Evolutionary conservation across 371 early-diverging fungal genomes (phyloP).

Genomic region (Catenaria anguillulae): DNA sequence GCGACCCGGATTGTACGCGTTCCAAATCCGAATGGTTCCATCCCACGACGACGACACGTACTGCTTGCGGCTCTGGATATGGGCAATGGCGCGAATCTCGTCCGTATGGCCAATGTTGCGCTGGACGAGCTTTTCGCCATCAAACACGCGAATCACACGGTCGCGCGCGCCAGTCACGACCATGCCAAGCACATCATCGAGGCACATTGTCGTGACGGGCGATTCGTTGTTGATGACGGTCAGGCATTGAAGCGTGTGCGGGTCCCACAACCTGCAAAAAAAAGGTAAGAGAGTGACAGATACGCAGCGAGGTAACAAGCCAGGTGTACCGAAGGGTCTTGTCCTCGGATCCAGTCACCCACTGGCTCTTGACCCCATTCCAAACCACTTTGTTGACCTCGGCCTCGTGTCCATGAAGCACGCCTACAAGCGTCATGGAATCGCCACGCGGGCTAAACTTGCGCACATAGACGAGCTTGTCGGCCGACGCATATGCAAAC

Average conservation of each 20-base stretch:
- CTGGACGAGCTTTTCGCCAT: conserved; percentile 27
- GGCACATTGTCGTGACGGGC: conserved; percentile 27
- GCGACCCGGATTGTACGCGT: conserved; percentile 11
- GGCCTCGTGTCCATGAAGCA: conserved; percentile 35
- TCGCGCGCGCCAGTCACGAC: conserved; percentile 31
- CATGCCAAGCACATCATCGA: conserved; percentile 28
- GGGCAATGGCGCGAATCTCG: conserved; percentile 26
- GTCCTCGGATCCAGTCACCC: conserved; percentile 37
- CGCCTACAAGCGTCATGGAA: conserved; percentile 27
- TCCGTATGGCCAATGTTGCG: conserved; percentile 33
- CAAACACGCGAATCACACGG: conserved; percentile 30
- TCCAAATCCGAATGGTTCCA: conserved; percentile 37
- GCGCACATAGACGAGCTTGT: conserved; percentile 29
- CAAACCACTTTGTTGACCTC: conserved; percentile 34
- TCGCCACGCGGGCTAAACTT: conserved; percentile 22
- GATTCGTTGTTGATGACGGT: conserved; percentile 31
- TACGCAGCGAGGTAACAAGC: too few species aligned
- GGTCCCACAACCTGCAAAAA: not conserved
- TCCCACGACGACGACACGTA: conserved; percentile 38
- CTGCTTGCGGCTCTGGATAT: conserved; percentile 30
- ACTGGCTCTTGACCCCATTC: conserved; percentile 20
- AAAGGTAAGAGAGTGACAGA: not conserved
- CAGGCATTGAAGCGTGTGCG: not conserved
- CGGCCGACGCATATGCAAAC: conserved; percentile 29
- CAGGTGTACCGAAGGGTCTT: conserved; percentile 31